Conservation (phyloP, 2,329 filamentous ascomycete genomes). For the Cordyceps cicadae region DNA sequence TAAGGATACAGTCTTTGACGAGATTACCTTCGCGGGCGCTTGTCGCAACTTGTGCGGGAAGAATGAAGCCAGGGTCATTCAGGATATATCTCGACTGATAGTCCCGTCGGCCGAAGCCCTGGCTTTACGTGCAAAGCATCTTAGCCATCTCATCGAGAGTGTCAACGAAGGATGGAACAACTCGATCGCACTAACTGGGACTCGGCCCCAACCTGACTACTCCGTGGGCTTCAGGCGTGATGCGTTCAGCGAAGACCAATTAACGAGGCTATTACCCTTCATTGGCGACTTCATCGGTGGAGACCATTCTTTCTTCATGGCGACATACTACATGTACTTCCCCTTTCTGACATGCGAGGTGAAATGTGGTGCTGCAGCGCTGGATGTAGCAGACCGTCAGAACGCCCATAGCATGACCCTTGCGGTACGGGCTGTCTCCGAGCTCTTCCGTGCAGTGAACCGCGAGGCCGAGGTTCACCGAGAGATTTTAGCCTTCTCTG, state of each 20-base stretch:
- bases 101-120: neutral
- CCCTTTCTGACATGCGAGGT: slow-evolving; percentile 39
- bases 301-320: slow-evolving; percentile 32
- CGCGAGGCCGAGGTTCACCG: slow-evolving; percentile 27
- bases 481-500: slow-evolving; percentile 20
- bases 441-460: slow-evolving; percentile 27
- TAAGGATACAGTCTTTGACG: neutral
- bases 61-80: neutral
- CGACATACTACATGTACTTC: slow-evolving; percentile 37
- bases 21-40: neutral
- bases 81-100: neutral
- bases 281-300: slow-evolving; percentile 22
- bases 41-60: neutral
- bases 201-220: slow-evolving; percentile 34
- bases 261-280: slow-evolving; percentile 29
- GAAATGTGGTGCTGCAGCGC: slow-evolving; percentile 30
- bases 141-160: slow-evolving; percentile 21
- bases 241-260: slow-evolving; percentile 33
- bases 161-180: slow-evolving; percentile 33
- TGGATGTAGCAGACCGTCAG: slow-evolving; percentile 28
- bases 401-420: slow-evolving; percentile 22
- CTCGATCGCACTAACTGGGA: slow-evolving; percentile 25
- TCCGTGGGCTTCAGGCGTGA: slow-evolving; percentile 29
- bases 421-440: slow-evolving; percentile 27
- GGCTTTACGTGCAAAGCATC: neutral